Base-by-base conservation (phyloP, 2,329 filamentous ascomycete genomes). In the Aspergillus awamori region DNA sequence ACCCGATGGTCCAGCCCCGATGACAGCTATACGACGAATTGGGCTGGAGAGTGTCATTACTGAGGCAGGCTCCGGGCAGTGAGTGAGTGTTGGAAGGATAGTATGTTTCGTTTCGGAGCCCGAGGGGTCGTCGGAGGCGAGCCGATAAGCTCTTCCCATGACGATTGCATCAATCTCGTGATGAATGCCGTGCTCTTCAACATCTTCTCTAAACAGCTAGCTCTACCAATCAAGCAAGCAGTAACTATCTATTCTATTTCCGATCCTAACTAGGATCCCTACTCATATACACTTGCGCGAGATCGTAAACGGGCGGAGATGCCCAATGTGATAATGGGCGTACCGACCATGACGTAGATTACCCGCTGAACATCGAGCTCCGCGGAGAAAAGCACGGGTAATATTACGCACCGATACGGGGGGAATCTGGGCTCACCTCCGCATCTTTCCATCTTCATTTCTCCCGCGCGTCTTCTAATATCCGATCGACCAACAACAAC, bases 1-100 rank as follows among this genome's bases (percentile, higher is more conserved):
- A 4, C 94, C 93, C 64, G 86, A 86, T 0, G 93, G 91, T 0
- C 93, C 93, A 8, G 90, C 93, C 22, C 93, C 93, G 66, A 97
- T 87, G 62, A 97, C 82, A 66, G 91, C 92, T 65, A 97, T 82
- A 43, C 67, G 71, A 20, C 69, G 70, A 53, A 78, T 58, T 43
- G 67, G 63, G 52, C 66, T 64, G 51, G 64, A 59, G 26, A 68
- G 38, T 33, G 65, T 17, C 72, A 73, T 74, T 2, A 15, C 58
- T 30, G 47, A 24, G 47, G 47, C 8, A 28, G 10, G 13, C 26
- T 51, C 26, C 17, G 10, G 8, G 15, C 11, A 24, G 20, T 15
- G 5, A 17, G 36, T 17, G 20, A 4, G 13, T 39, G 26, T 17
- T n/a, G 39, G 11, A n/a, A 33, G 4, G 53, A 20, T n/a, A 30